Conservation (phyloP, 1,284 basidiomycete genomes). For the Volvariella volvacea region DNA sequence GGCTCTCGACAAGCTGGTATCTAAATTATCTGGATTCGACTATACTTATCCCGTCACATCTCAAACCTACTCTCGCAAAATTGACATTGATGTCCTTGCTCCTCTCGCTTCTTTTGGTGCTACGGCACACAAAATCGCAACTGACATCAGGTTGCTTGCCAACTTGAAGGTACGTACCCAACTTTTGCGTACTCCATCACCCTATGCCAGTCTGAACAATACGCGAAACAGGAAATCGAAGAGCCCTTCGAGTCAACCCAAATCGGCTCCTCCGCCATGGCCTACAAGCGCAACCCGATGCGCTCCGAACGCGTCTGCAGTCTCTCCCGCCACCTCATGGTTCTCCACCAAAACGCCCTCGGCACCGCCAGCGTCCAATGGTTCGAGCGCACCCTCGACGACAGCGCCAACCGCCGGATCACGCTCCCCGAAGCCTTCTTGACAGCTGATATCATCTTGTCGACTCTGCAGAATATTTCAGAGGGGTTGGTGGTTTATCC, state of each 20-base stretch:
- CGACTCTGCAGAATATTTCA: slow-evolving; percentile 93
- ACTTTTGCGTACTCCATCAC: not conserved
- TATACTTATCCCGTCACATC: slow-evolving; percentile 98
- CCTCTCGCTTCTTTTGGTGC: slow-evolving; percentile 90
- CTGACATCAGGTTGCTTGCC: slow-evolving; percentile 88
- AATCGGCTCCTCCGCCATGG: slow-evolving; percentile 98
- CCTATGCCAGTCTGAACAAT: too few species aligned
- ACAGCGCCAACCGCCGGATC: slow-evolving; percentile 94
- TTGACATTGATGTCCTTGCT: slow-evolving; percentile 90
- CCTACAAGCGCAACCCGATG: slow-evolving; percentile 99
- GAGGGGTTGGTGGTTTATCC: slow-evolving; percentile 99
- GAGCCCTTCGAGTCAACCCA: slow-evolving; percentile 99
- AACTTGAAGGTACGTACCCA: slow-evolving; percentile 69
- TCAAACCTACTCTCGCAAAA: slow-evolving; percentile 98
- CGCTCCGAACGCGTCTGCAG: slow-evolving; percentile 96
- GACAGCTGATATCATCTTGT: slow-evolving; percentile 94
- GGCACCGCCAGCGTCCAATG: slow-evolving; percentile 92
- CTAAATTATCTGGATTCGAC: slow-evolving; percentile 85
- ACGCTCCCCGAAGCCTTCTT: slow-evolving; percentile 97
- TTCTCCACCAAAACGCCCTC: slow-evolving; percentile 87
- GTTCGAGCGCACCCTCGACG: slow-evolving; percentile 95
- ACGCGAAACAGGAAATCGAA: slow-evolving; percentile 76
- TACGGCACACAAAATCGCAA: slow-evolving; percentile 97
- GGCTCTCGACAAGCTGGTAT: slow-evolving; percentile 84
- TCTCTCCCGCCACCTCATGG: slow-evolving; percentile 89